phyloP scores from a whole-genome alignment of 352 stramenopile species.

The Pythium volutum region DNA sequence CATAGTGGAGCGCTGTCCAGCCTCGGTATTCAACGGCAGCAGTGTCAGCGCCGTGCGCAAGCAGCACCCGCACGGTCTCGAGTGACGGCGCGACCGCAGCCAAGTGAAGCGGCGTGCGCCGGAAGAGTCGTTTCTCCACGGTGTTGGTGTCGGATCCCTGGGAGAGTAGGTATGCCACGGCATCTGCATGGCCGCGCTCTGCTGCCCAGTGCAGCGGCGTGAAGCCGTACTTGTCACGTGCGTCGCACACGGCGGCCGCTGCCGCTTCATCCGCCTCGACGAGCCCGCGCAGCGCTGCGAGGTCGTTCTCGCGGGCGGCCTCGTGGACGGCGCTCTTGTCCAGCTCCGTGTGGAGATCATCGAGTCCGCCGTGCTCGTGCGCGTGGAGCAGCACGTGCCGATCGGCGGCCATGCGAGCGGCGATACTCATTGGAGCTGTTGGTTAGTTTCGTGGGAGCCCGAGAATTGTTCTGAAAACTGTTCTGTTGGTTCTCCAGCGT shows the following conservation, averaged over 20 bases:
- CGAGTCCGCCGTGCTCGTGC: conserved; percentile 42
- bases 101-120: conserved; percentile 64
- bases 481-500: too few species aligned
- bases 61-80: conserved; percentile 35
- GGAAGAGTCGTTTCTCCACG: conserved; percentile 67
- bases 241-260: conserved; percentile 11
- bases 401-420: conserved; percentile 23
- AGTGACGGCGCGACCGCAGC: conserved; percentile 41
- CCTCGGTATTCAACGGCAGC: conserved; percentile 51
- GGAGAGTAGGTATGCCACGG: conserved; percentile 34
- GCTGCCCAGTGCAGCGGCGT: conserved; percentile 72
- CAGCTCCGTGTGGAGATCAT: conserved; percentile 61
- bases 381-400: conserved; percentile 10
- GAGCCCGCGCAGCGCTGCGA: conserved; percentile 30
- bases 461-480: too few species aligned
- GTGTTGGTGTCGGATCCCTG: conserved; percentile 43
- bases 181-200: conserved; percentile 41
- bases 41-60: conserved; percentile 38
- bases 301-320: conserved; percentile 44
- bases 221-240: conserved; percentile 68
- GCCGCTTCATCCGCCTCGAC: conserved; percentile 20
- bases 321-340: conserved; percentile 62
- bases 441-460: too few species aligned
- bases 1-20: conserved; percentile 52
- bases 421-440: conserved; percentile 21